phyloP scores from a whole-genome alignment of 495 filamentous ascomycete species.

The Talaromyces trachyspermus region DNA sequence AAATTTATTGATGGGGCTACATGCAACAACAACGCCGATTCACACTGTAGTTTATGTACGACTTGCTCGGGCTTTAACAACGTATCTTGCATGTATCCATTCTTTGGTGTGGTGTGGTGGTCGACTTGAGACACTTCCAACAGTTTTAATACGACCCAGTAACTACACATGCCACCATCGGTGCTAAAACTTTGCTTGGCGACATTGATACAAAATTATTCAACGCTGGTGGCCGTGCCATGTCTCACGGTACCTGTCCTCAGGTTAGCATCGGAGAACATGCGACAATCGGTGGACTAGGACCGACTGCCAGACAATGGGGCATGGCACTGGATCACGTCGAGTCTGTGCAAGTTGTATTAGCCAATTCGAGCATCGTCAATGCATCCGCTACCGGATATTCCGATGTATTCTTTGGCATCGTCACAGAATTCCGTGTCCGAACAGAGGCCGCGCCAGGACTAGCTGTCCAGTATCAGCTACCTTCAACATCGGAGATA shows the following conservation, averaged over 20 bases:
- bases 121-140: constrained; percentile 29
- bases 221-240: constrained; percentile 50
- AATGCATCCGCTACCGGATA: constrained; percentile 19
- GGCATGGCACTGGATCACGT: constrained; percentile 55
- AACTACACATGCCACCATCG: constrained; percentile 50
- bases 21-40: too few relatives aligned
- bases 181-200: constrained; percentile 52
- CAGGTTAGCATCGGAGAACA: constrained; percentile 61
- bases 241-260: constrained; percentile 56
- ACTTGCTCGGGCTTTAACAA: too few relatives aligned
- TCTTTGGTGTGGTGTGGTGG: too few relatives aligned
- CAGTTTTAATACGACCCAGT: constrained; percentile 8
- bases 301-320: constrained; percentile 48
- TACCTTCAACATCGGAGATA: constrained; percentile 25
- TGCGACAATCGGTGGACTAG: constrained; percentile 57
- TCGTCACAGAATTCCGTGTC: constrained; percentile 26
- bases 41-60: too few relatives aligned
- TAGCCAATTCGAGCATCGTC: constrained; percentile 42
- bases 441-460: constrained; percentile 20
- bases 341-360: constrained; percentile 47
- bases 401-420: constrained; percentile 31
- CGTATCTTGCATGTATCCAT: too few relatives aligned
- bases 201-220: constrained; percentile 51
- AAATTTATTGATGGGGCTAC: too few relatives aligned
- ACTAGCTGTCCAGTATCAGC: constrained; percentile 18